Conservation (phyloP, 1,284 basidiomycete species). For the Schizophyllum amplum region DNA sequence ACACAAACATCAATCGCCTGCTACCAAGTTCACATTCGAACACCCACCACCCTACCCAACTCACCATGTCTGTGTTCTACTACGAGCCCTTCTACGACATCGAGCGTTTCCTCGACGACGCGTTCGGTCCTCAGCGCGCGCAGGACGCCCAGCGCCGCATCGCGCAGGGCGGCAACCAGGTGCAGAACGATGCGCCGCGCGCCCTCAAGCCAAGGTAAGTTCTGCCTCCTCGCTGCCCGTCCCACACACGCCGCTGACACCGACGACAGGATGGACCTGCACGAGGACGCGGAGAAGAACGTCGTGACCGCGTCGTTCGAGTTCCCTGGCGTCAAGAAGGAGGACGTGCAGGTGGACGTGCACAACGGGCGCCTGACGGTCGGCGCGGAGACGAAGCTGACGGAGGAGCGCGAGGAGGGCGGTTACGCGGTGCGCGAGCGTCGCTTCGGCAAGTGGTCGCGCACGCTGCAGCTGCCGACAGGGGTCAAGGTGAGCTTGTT, state of each 20-base stretch:
- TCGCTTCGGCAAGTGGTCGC: slow-evolving; percentile 26
- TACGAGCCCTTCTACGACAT: slow-evolving; percentile 23
- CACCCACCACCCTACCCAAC: too few species aligned
- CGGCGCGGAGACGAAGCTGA: slow-evolving; percentile 25
- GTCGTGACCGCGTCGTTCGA: slow-evolving; percentile 33
- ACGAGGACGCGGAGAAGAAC: slow-evolving; percentile 28
- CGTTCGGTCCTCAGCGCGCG: slow-evolving; percentile 11
- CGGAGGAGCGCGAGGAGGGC: slow-evolving; percentile 20
- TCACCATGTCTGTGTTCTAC: slow-evolving; percentile 18
- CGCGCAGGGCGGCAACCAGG: background rate
- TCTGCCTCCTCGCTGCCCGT: background rate
- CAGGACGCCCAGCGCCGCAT: slow-evolving; percentile 3
- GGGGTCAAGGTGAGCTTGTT: slow-evolving; percentile 28
- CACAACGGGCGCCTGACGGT: slow-evolving; percentile 30
- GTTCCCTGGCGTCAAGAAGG: slow-evolving; percentile 33
- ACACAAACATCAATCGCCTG: background rate
- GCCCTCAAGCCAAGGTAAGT: slow-evolving; percentile 15
- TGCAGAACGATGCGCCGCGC: background rate
- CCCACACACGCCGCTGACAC: background rate
- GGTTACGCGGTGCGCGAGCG: slow-evolving; percentile 31
- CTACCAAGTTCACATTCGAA: too few species aligned
- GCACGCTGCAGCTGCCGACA: slow-evolving; percentile 28
- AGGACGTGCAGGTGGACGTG: slow-evolving; percentile 30
- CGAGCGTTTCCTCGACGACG: slow-evolving; percentile 22
- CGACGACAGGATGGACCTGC: slow-evolving; percentile 22